Conservation (phyloP, 2,329 filamentous ascomycete genomes). For the Nectriaceae sp. region DNA sequence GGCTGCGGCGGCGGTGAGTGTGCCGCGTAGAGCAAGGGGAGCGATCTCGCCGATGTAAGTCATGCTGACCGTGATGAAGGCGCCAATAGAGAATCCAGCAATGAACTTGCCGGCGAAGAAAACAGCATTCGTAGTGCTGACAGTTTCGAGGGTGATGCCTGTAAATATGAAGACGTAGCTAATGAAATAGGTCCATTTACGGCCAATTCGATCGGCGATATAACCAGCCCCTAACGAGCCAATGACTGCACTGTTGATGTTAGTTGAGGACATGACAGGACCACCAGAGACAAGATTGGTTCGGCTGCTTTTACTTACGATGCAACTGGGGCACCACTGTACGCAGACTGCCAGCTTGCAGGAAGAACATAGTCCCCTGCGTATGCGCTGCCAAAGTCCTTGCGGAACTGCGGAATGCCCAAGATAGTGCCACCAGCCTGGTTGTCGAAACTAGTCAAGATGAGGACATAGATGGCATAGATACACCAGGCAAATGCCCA, state of each 20-base stretch:
- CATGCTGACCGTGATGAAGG: slow-evolving; percentile 26
- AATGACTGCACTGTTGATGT: slow-evolving; percentile 26
- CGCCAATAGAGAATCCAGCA: slow-evolving; percentile 40
- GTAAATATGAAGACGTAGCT: slow-evolving; percentile 38
- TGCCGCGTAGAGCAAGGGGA: slow-evolving; percentile 30
- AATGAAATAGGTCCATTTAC: slow-evolving; percentile 33
- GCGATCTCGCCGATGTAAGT: slow-evolving; percentile 35
- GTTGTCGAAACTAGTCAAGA: slow-evolving; percentile 44
- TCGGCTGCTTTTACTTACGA: slow-evolving; percentile 28
- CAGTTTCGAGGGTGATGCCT: slow-evolving; percentile 42
- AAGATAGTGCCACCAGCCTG: slow-evolving; percentile 43
- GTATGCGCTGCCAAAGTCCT: slow-evolving; percentile 43
- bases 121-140: slow-evolving; percentile 40
- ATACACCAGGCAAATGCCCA: slow-evolving; percentile 35
- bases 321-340: slow-evolving; percentile 43
- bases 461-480: slow-evolving; percentile 40
- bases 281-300: too few relatives aligned
- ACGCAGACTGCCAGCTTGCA: slow-evolving; percentile 46
- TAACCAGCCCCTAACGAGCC: slow-evolving; percentile 35
- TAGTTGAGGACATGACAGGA: too few relatives aligned
- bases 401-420: slow-evolving; percentile 45
- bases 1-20: slow-evolving; percentile 30
- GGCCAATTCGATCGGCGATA: slow-evolving; percentile 39
- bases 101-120: slow-evolving; percentile 47
- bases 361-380: slow-evolving; percentile 40